A percentile compares a stretch with the other conserved stretches of the same genome.
Evolutionary conservation across 1,284 basidiomycete genomes (phyloP).

Genomic region (Mycosarcoma mackinlayi): DNA sequence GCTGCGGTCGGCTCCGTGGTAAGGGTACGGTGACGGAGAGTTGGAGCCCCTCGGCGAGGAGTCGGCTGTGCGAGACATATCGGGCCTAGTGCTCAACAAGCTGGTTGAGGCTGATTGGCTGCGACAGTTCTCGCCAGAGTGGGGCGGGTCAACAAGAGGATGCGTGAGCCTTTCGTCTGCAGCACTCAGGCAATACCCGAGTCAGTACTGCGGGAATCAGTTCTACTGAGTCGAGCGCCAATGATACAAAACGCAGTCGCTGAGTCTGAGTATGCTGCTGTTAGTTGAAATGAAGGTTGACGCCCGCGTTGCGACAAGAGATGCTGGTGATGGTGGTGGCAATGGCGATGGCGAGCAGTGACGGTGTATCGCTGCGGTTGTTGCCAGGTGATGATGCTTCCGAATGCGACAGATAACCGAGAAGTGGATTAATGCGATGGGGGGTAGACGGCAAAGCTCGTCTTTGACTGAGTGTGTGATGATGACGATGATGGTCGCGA

Average conservation of each 20-base stretch:
- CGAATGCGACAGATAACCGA: background rate
- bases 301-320: no score
- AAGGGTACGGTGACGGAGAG: slow-evolving; percentile 47
- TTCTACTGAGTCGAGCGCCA: no score
- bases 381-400: no score
- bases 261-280: no score
- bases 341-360: background rate
- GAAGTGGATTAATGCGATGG: background rate
- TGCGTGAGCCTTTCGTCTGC: no score
- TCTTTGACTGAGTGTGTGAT: background rate
- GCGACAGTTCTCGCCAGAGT: no score
- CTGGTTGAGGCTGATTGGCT: background rate
- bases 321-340: background rate
- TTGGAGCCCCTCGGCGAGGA: slow-evolving; percentile 51
- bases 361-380: no score
- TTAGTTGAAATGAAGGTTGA: no score
- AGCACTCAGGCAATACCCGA: no score
- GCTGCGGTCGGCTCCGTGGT: background rate
- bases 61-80: slow-evolving; percentile 45
- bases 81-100: slow-evolving; percentile 3
- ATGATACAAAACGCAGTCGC: no score
- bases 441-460: background rate
- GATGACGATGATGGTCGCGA: slow-evolving; percentile 1
- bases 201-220: no score
- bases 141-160: background rate